Evolutionary conservation across 345 rosid species (phyloP).

Genomic region (Arabidopsis arenosa): DNA sequence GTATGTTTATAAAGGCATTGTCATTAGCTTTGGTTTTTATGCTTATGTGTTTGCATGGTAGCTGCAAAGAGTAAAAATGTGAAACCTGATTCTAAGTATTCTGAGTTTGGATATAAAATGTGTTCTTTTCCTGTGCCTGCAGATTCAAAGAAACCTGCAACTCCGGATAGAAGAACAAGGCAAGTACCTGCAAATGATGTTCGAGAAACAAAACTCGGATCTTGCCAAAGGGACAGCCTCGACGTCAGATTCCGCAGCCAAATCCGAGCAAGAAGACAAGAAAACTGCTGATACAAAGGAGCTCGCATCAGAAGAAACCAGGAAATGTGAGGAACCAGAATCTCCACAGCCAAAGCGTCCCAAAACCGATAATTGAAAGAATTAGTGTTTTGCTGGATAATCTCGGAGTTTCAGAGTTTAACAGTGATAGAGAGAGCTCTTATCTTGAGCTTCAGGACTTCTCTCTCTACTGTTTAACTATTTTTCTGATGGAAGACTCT

Average conservation of each 20-base stretch:
- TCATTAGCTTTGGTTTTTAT: not conserved
- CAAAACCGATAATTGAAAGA: conserved; percentile 39
- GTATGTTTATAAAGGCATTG: conserved; percentile 43
- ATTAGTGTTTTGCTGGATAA: conserved; percentile 12
- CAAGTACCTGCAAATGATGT: conserved; percentile 91
- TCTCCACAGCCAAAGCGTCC: conserved; percentile 43
- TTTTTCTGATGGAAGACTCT: conserved; percentile 39
- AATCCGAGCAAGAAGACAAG: conserved; percentile 46
- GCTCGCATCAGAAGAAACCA: conserved; percentile 39
- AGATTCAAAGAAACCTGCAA: conserved; percentile 94
- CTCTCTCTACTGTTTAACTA: conserved; percentile 34
- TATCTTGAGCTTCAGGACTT: conserved; percentile 16
- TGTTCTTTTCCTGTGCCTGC: conserved; percentile 32
- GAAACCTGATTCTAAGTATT: not conserved
- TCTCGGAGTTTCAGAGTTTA: conserved; percentile 28
- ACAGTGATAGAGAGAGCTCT: conserved; percentile 32
- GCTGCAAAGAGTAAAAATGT: conserved; percentile 6
- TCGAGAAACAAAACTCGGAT: conserved; percentile 87
- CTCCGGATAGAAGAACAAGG: conserved; percentile 97
- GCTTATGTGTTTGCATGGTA: not conserved
- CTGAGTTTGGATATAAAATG: not conserved
- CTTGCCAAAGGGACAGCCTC: conserved; percentile 60
- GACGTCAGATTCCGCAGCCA: conserved; percentile 48
- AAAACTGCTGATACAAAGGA: conserved; percentile 43
- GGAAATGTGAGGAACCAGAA: conserved; percentile 35